Conservation (phyloP, 129 eudicot genomes). For the Centella asiatica region DNA sequence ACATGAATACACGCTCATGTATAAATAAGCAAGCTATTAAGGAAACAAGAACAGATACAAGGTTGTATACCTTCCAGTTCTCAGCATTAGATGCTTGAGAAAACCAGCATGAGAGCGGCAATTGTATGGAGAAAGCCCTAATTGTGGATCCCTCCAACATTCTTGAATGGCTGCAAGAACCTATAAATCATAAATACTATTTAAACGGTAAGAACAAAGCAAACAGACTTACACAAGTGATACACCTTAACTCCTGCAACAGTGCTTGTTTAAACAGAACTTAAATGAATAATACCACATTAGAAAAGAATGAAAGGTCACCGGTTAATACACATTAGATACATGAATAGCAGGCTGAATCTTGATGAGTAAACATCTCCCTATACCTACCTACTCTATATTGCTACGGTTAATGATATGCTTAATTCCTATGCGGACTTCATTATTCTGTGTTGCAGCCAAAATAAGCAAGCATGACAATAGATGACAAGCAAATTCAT, state of each 20-base stretch:
- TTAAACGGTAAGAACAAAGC: slow-evolving; percentile 22
- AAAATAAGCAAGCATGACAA: background rate
- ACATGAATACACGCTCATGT: background rate
- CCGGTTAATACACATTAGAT: too few relatives aligned
- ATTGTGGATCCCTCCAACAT: slow-evolving; percentile 65
- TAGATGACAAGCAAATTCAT: background rate
- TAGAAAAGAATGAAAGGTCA: too few relatives aligned
- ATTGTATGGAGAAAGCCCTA: slow-evolving; percentile 70
- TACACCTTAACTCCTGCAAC: background rate
- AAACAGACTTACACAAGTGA: background rate
- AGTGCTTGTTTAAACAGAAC: background rate
- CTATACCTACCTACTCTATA: background rate
- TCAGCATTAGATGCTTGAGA: slow-evolving; percentile 74
- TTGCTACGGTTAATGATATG: background rate
- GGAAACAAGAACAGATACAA: slow-evolving; percentile 4
- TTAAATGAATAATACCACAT: background rate
- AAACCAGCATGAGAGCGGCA: slow-evolving; percentile 80
- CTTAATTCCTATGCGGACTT: background rate
- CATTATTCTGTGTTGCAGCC: background rate
- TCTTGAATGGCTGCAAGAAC: slow-evolving; percentile 95
- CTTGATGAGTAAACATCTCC: background rate
- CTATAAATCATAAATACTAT: slow-evolving; percentile 55
- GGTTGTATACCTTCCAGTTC: slow-evolving; percentile 77
- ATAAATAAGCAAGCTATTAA: background rate
- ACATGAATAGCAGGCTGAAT: too few relatives aligned